Conservation (phyloP, 1,284 basidiomycete species). For the Hymenochaete sp. region DNA sequence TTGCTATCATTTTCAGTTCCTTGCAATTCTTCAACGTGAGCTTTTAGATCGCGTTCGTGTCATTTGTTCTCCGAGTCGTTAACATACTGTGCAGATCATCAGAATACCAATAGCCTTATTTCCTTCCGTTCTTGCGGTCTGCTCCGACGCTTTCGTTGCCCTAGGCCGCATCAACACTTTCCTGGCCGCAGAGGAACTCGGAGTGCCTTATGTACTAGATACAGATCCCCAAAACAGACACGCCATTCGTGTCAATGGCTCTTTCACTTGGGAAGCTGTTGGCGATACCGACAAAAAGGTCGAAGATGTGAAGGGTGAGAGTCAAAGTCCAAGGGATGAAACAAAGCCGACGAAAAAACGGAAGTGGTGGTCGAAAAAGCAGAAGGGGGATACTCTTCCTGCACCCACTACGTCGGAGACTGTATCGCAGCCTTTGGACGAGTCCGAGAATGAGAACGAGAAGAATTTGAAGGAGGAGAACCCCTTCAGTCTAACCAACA, state of each 20-base stretch:
- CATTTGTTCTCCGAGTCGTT: slow-evolving; percentile 3
- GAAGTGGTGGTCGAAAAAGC: slow-evolving; percentile 2
- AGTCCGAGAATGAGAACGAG: no score
- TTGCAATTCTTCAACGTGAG: slow-evolving; percentile 69
- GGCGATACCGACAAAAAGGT: slow-evolving; percentile 27
- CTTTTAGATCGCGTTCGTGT: slow-evolving; percentile 4
- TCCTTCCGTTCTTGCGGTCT: slow-evolving; percentile 40
- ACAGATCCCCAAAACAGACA: slow-evolving; percentile 25
- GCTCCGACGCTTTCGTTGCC: no score
- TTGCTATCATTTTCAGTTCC: slow-evolving; percentile 66
- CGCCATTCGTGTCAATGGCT: slow-evolving; percentile 53
- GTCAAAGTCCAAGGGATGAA: slow-evolving; percentile 9
- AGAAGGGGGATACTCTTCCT: background rate
- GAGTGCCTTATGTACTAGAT: slow-evolving; percentile 45
- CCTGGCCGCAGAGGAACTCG: no score
- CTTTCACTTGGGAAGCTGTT: slow-evolving; percentile 61
- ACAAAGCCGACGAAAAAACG: slow-evolving; percentile 4
- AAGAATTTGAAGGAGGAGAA: slow-evolving; percentile 36
- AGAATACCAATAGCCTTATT: slow-evolving; percentile 43
- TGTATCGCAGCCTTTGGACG: no score
- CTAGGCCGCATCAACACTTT: no score
- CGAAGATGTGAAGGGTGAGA: slow-evolving; percentile 19
- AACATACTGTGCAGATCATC: slow-evolving; percentile 46
- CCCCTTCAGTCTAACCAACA: no score
- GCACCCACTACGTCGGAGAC: no score